Conservation (phyloP, 768 basidiomycete genomes). For the Mrakia blollopis region DNA sequence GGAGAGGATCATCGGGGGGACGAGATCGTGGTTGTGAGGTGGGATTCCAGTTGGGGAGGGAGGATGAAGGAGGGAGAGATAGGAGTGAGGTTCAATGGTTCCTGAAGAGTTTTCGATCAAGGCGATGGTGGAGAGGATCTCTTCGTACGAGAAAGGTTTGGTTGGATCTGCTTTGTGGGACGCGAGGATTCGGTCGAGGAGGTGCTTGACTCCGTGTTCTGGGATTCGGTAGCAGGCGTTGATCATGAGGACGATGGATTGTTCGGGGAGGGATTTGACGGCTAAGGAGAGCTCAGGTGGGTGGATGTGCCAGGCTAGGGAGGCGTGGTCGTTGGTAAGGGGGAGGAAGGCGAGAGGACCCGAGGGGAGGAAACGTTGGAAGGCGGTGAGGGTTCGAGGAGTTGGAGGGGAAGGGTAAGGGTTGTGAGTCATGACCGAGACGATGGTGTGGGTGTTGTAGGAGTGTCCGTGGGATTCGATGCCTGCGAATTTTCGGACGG, state of each 20-base stretch:
- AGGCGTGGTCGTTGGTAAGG: constrained; percentile 57
- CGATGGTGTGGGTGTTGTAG: constrained; percentile 82
- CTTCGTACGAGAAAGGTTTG: constrained; percentile 9
- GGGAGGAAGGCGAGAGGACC: constrained; percentile 96
- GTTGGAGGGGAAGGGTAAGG: constrained; percentile 45
- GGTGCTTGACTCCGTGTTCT: constrained; percentile 37
- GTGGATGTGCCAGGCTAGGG: constrained; percentile 90
- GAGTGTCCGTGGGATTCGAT: constrained; percentile 88
- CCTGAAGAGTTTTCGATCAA: constrained; percentile 58
- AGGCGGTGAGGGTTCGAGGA: constrained; percentile 65
- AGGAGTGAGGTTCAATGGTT: constrained; percentile 57
- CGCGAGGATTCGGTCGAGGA: constrained; percentile 37
- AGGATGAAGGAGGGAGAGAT: constrained; percentile 57
- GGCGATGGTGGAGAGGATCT: constrained; percentile 42
- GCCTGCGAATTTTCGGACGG: constrained; percentile 77
- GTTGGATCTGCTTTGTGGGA: constrained; percentile 1
- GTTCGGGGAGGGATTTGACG: constrained; percentile 61
- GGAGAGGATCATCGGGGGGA: constrained; percentile 70
- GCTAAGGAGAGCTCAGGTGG: constrained; percentile 64
- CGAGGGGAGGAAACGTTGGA: constrained; percentile 89
- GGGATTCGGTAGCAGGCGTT: constrained; percentile 75
- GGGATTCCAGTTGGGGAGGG: constrained; percentile 41
- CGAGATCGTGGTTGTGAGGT: constrained; percentile 51
- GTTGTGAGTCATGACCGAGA: constrained; percentile 75
- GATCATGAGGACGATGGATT: constrained; percentile 65